These are phyloP conservation scores for Fusarium marasasianum DNA, from an alignment of 2,329 filamentous ascomycete species.

Conservation along the genomic window DNA sequence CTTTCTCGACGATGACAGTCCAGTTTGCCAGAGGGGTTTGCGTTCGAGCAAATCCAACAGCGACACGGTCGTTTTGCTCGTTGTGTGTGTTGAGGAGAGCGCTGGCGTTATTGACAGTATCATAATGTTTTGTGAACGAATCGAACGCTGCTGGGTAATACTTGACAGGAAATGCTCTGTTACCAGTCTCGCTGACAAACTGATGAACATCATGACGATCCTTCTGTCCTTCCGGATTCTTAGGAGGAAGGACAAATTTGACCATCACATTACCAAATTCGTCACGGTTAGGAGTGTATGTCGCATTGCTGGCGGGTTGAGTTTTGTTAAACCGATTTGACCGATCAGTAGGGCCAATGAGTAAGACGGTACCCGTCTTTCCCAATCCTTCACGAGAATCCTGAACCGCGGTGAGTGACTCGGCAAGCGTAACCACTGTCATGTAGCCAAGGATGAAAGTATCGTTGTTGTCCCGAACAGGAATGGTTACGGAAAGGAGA, in stretches of 20 bases:
- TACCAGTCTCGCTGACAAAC: constrained; percentile 52
- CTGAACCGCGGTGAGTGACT: constrained; percentile 69
- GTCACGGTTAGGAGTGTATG: constrained; percentile 51
- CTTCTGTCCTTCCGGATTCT: constrained; percentile 47
- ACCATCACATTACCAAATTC: constrained; percentile 57
- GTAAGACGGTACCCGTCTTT: constrained; percentile 72
- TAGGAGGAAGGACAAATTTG: constrained; percentile 70
- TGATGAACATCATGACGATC: constrained; percentile 57
- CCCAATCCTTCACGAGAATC: constrained; percentile 75
- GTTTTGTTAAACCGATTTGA: constrained; percentile 71
- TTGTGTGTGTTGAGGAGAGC: constrained; percentile 75
- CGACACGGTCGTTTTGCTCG: constrained; percentile 74
- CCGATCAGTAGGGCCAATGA: constrained; percentile 72
- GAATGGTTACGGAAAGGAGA: constrained; percentile 82
- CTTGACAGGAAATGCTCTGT: constrained; percentile 65
- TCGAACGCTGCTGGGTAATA: constrained; percentile 70
- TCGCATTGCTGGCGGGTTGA: constrained; percentile 57
- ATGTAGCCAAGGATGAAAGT: constrained; percentile 81
- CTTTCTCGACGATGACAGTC: constrained; percentile 83
- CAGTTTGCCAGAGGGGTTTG: constrained; percentile 77
- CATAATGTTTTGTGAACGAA: constrained; percentile 64
- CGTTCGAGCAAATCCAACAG: constrained; percentile 82
- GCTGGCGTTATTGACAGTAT: constrained; percentile 71
- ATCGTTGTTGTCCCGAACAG: constrained; percentile 72
- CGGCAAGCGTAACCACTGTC: constrained; percentile 78